Conservation (phyloP, 345 rosid genomes). For the Alliaria petiolata region DNA sequence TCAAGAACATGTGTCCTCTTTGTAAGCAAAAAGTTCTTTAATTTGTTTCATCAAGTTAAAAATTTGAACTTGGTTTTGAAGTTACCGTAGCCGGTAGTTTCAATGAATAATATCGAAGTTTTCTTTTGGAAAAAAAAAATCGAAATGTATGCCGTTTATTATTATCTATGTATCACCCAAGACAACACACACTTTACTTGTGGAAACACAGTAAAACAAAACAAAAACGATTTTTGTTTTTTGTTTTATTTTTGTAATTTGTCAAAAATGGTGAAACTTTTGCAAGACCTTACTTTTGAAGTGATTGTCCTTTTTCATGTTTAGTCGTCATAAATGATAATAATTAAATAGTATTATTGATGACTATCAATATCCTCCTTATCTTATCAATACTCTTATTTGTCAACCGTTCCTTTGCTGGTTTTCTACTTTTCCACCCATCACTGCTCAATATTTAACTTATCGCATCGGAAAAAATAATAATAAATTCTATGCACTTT, state of each 20-base stretch:
- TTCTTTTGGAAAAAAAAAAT: neutral
- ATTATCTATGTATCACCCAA: neutral
- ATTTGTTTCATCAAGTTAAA: neutral
- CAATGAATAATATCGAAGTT: neutral
- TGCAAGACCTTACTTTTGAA: constrained; percentile 19
- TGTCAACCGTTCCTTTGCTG: constrained; percentile 13
- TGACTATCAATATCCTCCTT: constrained; percentile 8
- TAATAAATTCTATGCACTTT: neutral
- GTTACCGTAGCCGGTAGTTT: neutral
- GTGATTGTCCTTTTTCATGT: constrained; percentile 18
- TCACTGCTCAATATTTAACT: neutral
- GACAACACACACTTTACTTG: neutral
- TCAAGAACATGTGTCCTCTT: constrained; percentile 26
- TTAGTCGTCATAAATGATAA: constrained; percentile 7
- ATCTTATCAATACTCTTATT: constrained; percentile 11
- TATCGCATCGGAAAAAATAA: neutral
- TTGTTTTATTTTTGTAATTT: neutral
- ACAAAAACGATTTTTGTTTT: neutral
- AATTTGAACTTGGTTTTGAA: neutral
- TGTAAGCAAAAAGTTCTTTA: constrained; percentile 6
- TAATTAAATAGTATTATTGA: constrained; percentile 6
- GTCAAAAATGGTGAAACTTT: constrained; percentile 30
- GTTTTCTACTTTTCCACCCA: neutral
- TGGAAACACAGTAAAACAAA: neutral
- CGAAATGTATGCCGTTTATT: neutral